A percentile compares a stretch with the other conserved stretches of the same genome.
Evolutionary conservation across 805 yeast genomes (phyloP).

Genomic region (Hanseniaspora clermontiae): DNA sequence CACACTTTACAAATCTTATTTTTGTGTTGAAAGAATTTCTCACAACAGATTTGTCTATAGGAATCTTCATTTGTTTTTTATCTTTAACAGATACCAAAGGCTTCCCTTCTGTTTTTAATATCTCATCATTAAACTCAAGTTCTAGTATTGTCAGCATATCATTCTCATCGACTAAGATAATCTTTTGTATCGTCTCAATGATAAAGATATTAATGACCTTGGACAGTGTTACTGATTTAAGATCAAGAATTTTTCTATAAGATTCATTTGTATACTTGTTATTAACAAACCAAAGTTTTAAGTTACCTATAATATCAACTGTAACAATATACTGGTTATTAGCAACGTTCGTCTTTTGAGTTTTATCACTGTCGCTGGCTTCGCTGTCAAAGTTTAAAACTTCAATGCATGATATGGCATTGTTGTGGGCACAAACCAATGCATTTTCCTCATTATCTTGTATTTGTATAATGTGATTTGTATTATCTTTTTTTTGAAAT

Average conservation of each 20-base stretch:
- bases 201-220: constrained; percentile 1
- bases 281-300: constrained; percentile 9
- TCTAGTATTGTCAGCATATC: not conserved
- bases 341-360: constrained; percentile 20
- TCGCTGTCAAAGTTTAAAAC: constrained; percentile 11
- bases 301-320: constrained; percentile 3
- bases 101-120: not conserved
- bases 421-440: constrained; percentile 22
- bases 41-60: not conserved
- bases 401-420: constrained; percentile 26
- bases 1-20: constrained; percentile 23
- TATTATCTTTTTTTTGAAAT: constrained; percentile 25
- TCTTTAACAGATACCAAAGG: not conserved
- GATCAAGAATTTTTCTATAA: constrained; percentile 1
- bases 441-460: not conserved
- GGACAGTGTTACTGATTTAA: not conserved
- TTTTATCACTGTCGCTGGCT: constrained; percentile 12
- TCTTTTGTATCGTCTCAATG: constrained; percentile 2
- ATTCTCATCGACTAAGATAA: constrained; percentile 7
- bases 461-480: constrained; percentile 24
- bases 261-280: constrained; percentile 5
- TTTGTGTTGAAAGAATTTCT: not conserved
- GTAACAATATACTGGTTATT: constrained; percentile 9
- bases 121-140: not conserved
- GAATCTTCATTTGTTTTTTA: not conserved